Evolutionary conservation across 257 asterid species (phyloP).

Genomic region (Salvia hispanica): DNA sequence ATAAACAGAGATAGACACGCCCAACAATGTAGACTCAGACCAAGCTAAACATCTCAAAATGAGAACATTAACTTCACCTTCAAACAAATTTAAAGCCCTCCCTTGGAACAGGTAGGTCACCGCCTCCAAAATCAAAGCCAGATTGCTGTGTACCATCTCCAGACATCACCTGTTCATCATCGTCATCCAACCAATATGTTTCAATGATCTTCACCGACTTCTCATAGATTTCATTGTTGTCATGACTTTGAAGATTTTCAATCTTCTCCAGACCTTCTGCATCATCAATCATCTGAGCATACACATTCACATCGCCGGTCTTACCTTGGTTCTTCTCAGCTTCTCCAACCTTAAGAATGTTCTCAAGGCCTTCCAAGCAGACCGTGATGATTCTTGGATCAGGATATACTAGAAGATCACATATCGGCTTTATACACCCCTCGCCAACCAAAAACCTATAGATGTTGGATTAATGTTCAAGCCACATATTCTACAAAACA

Average conservation of each 20-base stretch:
- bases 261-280: slow-evolving; percentile 55
- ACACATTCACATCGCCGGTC: slow-evolving; percentile 46
- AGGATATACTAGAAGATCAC: slow-evolving; percentile 53
- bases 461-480: slow-evolving; percentile 8
- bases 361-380: slow-evolving; percentile 54
- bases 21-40: too few species aligned
- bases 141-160: slow-evolving; percentile 50
- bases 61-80: slow-evolving; percentile 37
- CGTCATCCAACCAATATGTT: slow-evolving; percentile 56
- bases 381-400: slow-evolving; percentile 50
- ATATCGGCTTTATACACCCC: slow-evolving; percentile 53
- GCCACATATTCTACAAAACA: neutral
- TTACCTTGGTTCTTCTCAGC: slow-evolving; percentile 48
- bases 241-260: slow-evolving; percentile 53
- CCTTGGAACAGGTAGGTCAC: slow-evolving; percentile 56
- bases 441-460: slow-evolving; percentile 48
- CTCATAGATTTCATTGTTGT: slow-evolving; percentile 49
- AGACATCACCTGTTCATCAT: slow-evolving; percentile 42
- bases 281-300: slow-evolving; percentile 52
- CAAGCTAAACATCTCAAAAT: neutral
- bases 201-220: slow-evolving; percentile 54
- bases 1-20: too few species aligned
- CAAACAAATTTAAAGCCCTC: slow-evolving; percentile 75
- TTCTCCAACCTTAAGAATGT: slow-evolving; percentile 58
- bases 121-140: slow-evolving; percentile 65